These are phyloP conservation scores for Phytophthora ramorum DNA, from an alignment of 352 stramenopile species.

Conservation along the genomic window DNA sequence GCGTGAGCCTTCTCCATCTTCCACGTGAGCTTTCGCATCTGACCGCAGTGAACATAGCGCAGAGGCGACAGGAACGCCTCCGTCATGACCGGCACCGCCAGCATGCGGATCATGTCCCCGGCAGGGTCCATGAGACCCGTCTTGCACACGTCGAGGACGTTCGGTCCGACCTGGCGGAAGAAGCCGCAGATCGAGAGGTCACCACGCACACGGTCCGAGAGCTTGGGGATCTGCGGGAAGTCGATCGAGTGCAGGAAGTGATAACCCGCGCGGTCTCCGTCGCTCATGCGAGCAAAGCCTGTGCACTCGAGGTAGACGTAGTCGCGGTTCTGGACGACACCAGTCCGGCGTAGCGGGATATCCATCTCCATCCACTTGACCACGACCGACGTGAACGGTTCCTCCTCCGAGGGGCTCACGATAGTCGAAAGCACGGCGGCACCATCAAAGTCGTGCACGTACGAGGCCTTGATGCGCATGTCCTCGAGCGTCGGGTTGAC, in stretches of 20 bases:
- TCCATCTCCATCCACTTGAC: constrained; percentile 58
- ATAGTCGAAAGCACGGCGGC: constrained; percentile 45
- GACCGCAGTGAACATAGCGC: constrained; percentile 53
- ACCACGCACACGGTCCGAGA: constrained; percentile 45
- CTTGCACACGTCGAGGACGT: constrained; percentile 57
- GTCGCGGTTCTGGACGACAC: constrained; percentile 62
- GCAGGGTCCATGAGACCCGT: constrained; percentile 40
- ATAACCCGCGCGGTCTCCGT: constrained; percentile 63
- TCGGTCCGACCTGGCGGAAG: constrained; percentile 53
- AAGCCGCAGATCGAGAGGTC: constrained; percentile 62
- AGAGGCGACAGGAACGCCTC: constrained; percentile 47
- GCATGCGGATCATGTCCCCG: constrained; percentile 49
- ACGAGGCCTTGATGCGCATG: constrained; percentile 50
- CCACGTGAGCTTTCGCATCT: constrained; percentile 78
- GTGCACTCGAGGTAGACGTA: constrained; percentile 69
- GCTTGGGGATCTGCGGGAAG: constrained; percentile 47
- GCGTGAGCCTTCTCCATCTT: constrained; percentile 49
- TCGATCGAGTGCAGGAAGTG: constrained; percentile 72
- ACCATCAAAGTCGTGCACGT: constrained; percentile 42
- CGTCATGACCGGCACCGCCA: constrained; percentile 45
- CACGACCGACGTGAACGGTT: constrained; percentile 41
- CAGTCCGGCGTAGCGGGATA: constrained; percentile 40
- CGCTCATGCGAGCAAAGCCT: constrained; percentile 45
- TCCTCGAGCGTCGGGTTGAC: constrained; percentile 43
- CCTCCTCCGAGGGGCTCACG: constrained; percentile 35